A percentile compares a stretch with the other conserved stretches of the same genome.
Conservation (phyloP, 768 basidiomycete species). For the Pleurotus ostreatus region DNA sequence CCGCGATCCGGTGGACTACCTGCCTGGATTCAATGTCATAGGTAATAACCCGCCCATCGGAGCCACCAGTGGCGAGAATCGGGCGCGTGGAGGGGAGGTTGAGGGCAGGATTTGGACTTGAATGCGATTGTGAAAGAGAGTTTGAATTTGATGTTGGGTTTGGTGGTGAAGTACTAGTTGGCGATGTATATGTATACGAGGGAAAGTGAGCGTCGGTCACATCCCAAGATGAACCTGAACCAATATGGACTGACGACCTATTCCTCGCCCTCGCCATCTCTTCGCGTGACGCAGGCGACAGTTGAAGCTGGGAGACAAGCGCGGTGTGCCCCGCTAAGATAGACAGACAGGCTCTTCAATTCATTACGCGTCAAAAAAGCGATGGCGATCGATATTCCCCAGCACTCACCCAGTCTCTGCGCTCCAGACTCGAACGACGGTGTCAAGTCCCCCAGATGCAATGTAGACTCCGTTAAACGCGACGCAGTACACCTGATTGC, state of each 20-base stretch:
- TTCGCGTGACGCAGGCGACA: neutral
- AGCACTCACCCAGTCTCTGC: slow-evolving; percentile 71
- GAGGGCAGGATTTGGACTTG: slow-evolving; percentile 47
- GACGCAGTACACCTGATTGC: slow-evolving; percentile 86
- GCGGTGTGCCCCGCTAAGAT: slow-evolving; percentile 89
- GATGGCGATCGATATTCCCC: too few species aligned
- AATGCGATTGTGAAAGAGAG: neutral
- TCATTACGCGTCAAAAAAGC: neutral
- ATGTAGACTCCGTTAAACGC: slow-evolving; percentile 84
- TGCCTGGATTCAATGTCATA: slow-evolving; percentile 35
- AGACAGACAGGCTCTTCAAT: slow-evolving; percentile 68
- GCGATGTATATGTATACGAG: too few species aligned
- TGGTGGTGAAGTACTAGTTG: too few species aligned
- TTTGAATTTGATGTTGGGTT: too few species aligned
- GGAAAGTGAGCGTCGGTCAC: too few species aligned
- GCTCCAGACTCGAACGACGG: slow-evolving; percentile 91
- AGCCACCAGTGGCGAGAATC: slow-evolving; percentile 77
- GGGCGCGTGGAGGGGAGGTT: slow-evolving; percentile 2
- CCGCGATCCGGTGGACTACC: slow-evolving; percentile 65
- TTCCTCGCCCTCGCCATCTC: neutral
- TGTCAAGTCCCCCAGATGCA: slow-evolving; percentile 87
- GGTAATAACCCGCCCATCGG: slow-evolving; percentile 71
- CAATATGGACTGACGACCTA: too few species aligned
- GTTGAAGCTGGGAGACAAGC: slow-evolving; percentile 77
- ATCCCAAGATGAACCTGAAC: too few species aligned